Base-by-base conservation (phyloP, 1,284 basidiomycete species). In the Naganishia cerealis region DNA sequence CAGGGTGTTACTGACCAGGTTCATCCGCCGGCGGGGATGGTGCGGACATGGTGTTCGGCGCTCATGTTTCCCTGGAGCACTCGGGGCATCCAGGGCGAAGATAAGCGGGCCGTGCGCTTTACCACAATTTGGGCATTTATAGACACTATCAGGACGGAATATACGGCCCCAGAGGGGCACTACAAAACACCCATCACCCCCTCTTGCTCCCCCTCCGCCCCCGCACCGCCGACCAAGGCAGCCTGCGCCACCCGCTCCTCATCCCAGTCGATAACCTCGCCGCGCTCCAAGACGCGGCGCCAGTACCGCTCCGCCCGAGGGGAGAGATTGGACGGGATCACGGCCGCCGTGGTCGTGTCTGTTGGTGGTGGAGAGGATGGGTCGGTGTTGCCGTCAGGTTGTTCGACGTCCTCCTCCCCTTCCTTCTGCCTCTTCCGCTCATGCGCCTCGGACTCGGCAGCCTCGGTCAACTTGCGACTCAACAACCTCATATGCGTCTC, bases 401-500 rank as follows among this genome's bases (percentile, higher is more conserved):
- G 15, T 24, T n/a, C 8, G n/a, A n/a, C n/a, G 10, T 18, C 40
- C 3, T 42, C 16, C 40, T 42, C 40, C 16, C 16, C 40, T 42
- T 42, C 3, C 40, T 9, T 24, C 26, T 15, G 26, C 43, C n/a
- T 42, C 59, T 48, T 50, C 55, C 29, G 43, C 16, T 33, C 56
- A 9, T 33, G 40, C 43, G 18, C 43, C 12, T 46, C 46, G 15
- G 46, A n/a, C n/a, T 61, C 54, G n/a, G 36, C 62, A 13, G 43
- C 59, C 43, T 66, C 56, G 3, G 69, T 65, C 56, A 70, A 61
- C 43, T 67, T 70, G n/a, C 59, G 40, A 21, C 67, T 67, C 29
- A 70, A 43, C 38, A 65, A 52, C n/a, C 66, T 54, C 69, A 70
- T 70, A 61, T 70, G 61, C 38, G 40, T 38, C 61, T 70, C 69